Base-by-base conservation (phyloP, 2,329 filamentous ascomycete species). In the Davidsoniella neocaledoniae region DNA sequence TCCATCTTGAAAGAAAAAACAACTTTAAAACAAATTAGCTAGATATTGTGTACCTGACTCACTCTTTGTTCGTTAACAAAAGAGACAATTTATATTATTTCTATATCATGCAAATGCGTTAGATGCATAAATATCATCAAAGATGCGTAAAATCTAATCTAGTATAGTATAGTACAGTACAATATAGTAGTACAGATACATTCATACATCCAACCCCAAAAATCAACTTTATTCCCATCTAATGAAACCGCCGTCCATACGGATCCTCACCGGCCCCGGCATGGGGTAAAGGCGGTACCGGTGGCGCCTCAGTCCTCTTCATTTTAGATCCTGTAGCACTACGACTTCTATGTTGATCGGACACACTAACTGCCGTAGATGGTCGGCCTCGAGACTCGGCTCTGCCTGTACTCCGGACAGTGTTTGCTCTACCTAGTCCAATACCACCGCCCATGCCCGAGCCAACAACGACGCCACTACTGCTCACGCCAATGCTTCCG, bases 161-260 rank as follows among this genome's bases (percentile, higher is more conserved):
- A 10, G 14, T 26, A 21, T 12, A 45, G 17, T 26, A 26, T 16
- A 25, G 19, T 16, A 45, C 16, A 45, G 26, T 23, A 8, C 21
- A 48, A 21, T 21, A 21, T 21, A 21, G 21, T 33, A 33, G 26
- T 10, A 33, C 26, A 33, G 21, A 4, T 33, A 9, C 26, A 33
- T 33, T 3, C 7, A 33, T 33, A 8, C 26, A 33, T 33, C 26
- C 26, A 33, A 9, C 8, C 10, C 26, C 26, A 10, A 33, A 21
- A 2, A 21, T 3, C 26, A 33, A 16, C 21, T 25, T 14, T 25
- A 10, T 37, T 14, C 3, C 8, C 17, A 16, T 44, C 26, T 48
- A 54, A 43, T 46, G 50, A 26, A 46, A 46, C 41, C 50, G 46
- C 47, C 50, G 41, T 5, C 50, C 46, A 49, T 49, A 46, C 5